Base-by-base conservation (phyloP, 148 eudicot genomes). In the Persicaria tinctoria region DNA sequence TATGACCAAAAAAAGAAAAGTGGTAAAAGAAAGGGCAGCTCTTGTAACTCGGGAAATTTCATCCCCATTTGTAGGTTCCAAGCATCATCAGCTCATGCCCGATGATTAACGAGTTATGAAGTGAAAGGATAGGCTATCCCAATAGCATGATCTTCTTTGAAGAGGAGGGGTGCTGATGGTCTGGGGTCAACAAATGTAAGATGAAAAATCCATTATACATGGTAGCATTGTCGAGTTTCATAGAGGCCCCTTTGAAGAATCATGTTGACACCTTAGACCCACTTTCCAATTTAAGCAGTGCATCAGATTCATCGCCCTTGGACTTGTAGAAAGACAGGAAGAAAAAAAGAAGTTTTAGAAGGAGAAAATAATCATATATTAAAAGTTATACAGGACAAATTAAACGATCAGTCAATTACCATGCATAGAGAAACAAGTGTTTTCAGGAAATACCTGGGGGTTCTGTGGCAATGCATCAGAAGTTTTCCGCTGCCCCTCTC, bases 391-490 rank as follows among this genome's bases (percentile, higher is more conserved):
- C 41, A 32, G 41, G 41, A 32, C 41, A 32, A 32, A 32, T 32
- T 32, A 32, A 32, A 32, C 41, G 41, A 20, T 38, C 14, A 10
- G 10, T 9, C 68, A 60, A 60, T 60, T 7, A 66, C 44, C 48
- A 66, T 16, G 14, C 18, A 32, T 32, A 32, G 41, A 66, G 48
- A 12, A 44, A 47, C 1, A 63, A 12, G 17, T 66, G 70, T 41
- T 55, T 66, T 44, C 80, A 16, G 84, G 77, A 81, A 88, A 88
- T 91, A 71, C 74, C 74, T 71, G 74, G 38, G 74, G 55, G 13
- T 46, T 70, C 47, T 70, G 73, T 47, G 51, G 73, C 12, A 48
- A 14, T 16, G 73, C 1, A 4, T 71, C 74, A 11, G 74, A 47
- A 18, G 74, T 50, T 71, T 71, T 48, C 16, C 74, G 53, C 53